Evolutionary conservation across 2,329 filamentous ascomycete species (phyloP), one percentile per base, ranked within the genome.

Genomic region (Dactylellina leptospora): DNA sequence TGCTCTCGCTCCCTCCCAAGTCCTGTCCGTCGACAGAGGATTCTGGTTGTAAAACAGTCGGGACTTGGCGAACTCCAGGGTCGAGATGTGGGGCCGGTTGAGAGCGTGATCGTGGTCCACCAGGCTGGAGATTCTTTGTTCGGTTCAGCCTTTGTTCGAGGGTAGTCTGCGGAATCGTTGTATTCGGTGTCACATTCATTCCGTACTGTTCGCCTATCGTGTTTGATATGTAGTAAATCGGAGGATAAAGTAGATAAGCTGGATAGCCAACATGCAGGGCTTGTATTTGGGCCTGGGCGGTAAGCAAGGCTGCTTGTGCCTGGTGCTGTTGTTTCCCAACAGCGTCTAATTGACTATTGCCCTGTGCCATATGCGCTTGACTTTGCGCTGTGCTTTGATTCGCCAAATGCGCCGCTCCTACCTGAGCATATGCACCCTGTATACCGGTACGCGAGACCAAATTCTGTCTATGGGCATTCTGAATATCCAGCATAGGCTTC

Each of bases 61-160:
- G 58, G 40, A 59, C 53, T 27, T 63, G 66, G n/a, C 66, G 60
- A 11, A 25, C 23, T 23, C 58, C 66, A 10, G 66, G 58, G 10
- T 71, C 66, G n/a, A 71, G 33, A 30, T 71, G 56, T 4, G 66
- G 66, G 18, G 66, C 66, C 16, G 66, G 66, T 16, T 71, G 66
- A 6, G 66, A 71, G 16, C 66, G 66, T 20, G 66, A 71, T 22
- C 66, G 45, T n/a, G 66, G 66, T n/a, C 66, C 66, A 28, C 66
- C 66, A 13, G 66, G 56, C 38, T 71, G 66, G 22, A 63, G 66
- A 54, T 71, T 71, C 45, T 71, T 71, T 53, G 66, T 59, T 47
- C 66, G 58, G 45, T 71, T 71, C 50, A 59, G 51, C 22, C 66
- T 50, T 30, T 71, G 66, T 13, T 71, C 66, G 28, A 59, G 58